phyloP scores from a whole-genome alignment of 176 grass and related monocot species.

The Carex cristatella region DNA sequence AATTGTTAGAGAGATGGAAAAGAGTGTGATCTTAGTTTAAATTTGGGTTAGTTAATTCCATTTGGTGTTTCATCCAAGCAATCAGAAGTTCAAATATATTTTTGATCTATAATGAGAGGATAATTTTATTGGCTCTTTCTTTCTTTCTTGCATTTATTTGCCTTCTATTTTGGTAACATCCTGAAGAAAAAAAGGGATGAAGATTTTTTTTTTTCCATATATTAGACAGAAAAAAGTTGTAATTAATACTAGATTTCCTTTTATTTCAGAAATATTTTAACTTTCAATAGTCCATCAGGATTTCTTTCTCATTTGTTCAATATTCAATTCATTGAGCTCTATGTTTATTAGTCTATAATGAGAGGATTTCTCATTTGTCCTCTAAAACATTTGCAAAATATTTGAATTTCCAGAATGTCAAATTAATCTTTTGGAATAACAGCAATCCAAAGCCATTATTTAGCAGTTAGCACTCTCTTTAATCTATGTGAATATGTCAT shows the following conservation, averaged over 20 bases:
- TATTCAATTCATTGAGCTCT: not conserved
- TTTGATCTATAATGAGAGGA: not conserved
- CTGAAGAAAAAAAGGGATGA: not conserved
- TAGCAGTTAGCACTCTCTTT: too few relatives aligned
- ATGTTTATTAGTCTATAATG: not conserved
- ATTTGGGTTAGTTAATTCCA: not conserved
- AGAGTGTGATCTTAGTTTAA: not conserved
- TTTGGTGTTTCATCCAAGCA: not conserved
- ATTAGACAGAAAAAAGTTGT: not conserved
- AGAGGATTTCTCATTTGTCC: too few relatives aligned
- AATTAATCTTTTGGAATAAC: too few relatives aligned
- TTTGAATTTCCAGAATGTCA: too few relatives aligned
- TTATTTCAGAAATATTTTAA: not conserved
- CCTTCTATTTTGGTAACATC: not conserved
- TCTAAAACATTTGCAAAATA: not conserved
- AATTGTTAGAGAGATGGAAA: not conserved
- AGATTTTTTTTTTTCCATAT: not conserved
- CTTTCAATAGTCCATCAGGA: not conserved
- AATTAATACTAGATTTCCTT: not conserved
- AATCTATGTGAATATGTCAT: too few relatives aligned
- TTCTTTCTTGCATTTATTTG: conserved; percentile 4
- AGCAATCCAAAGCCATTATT: too few relatives aligned
- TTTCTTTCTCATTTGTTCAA: not conserved
- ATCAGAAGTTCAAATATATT: not conserved
- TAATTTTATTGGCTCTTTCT: not conserved